Conservation (phyloP, 306 rosid genomes). For the Elaeagnus macrophylla region DNA sequence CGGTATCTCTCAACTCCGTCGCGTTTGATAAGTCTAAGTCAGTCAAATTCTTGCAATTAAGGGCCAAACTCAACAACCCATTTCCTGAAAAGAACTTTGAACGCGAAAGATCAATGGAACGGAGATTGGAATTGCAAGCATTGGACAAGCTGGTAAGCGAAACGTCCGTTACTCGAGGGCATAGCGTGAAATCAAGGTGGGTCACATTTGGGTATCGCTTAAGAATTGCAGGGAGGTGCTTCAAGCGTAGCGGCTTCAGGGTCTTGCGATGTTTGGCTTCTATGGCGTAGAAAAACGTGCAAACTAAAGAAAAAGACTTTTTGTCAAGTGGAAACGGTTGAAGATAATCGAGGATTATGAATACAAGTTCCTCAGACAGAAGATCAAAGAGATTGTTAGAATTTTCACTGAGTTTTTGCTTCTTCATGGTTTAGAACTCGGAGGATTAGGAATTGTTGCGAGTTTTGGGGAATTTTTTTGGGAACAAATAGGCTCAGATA, state of each 20-base stretch:
- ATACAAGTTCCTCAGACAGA: slow-evolving; percentile 66
- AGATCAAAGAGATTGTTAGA: slow-evolving; percentile 36
- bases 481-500: not conserved
- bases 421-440: slow-evolving; percentile 35
- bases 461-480: not conserved
- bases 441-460: not conserved
- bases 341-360: slow-evolving; percentile 57
- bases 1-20: slow-evolving; percentile 59
- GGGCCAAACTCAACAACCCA: slow-evolving; percentile 41
- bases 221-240: slow-evolving; percentile 39
- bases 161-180: slow-evolving; percentile 47
- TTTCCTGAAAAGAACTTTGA: slow-evolving; percentile 51
- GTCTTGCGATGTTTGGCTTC: slow-evolving; percentile 69
- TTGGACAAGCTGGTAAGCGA: slow-evolving; percentile 31
- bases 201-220: slow-evolving; percentile 36
- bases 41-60: slow-evolving; percentile 39
- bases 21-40: slow-evolving; percentile 80
- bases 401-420: slow-evolving; percentile 17
- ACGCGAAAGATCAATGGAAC: slow-evolving; percentile 56
- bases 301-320: slow-evolving; percentile 59
- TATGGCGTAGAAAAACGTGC: slow-evolving; percentile 41
- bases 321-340: slow-evolving; percentile 28
- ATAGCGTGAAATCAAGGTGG: slow-evolving; percentile 56
- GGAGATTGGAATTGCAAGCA: slow-evolving; percentile 36
- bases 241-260: slow-evolving; percentile 57